These are phyloP conservation scores for Fusarium sp. DNA, from an alignment of 2,329 filamentous ascomycete genomes.

Conservation along the genomic window DNA sequence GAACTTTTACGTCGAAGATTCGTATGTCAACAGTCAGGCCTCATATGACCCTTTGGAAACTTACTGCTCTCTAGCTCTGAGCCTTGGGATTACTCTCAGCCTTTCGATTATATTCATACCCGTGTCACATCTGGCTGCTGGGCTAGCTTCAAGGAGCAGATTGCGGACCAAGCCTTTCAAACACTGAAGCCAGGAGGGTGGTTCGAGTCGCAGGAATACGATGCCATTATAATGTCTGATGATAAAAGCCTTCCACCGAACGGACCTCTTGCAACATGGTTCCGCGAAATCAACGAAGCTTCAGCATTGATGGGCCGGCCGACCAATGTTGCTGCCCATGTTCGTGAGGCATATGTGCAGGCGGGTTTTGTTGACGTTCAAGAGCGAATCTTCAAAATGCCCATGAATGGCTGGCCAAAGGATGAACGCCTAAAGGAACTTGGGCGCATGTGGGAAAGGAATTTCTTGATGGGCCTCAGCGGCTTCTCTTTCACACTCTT, in stretches of 20 bases:
- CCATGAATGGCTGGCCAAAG: slow-evolving; percentile 64
- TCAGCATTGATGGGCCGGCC: slow-evolving; percentile 50
- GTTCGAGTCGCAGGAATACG: slow-evolving; percentile 63
- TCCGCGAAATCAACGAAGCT: slow-evolving; percentile 52
- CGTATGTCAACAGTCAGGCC: slow-evolving; percentile 43
- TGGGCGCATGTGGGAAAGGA: slow-evolving; percentile 57
- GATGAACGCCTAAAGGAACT: slow-evolving; percentile 54
- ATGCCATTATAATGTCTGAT: slow-evolving; percentile 52
- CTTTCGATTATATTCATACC: slow-evolving; percentile 65
- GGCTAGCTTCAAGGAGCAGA: slow-evolving; percentile 56
- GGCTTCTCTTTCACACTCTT: slow-evolving; percentile 55
- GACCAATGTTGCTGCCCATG: slow-evolving; percentile 46
- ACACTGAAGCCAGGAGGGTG: slow-evolving; percentile 62
- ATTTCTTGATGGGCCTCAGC: slow-evolving; percentile 55
- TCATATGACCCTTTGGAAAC: background rate
- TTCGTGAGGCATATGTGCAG: slow-evolving; percentile 53
- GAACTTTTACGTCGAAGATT: slow-evolving; percentile 77
- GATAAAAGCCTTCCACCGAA: slow-evolving; percentile 55
- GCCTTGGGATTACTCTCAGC: slow-evolving; percentile 62
- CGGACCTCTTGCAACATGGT: slow-evolving; percentile 52
- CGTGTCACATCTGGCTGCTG: slow-evolving; percentile 61
- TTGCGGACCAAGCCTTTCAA: slow-evolving; percentile 62
- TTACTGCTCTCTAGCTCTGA: slow-evolving; percentile 50
- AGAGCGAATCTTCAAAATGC: slow-evolving; percentile 62
- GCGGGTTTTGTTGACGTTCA: slow-evolving; percentile 66